Evolutionary conservation across 2,329 filamentous ascomycete species (phyloP).

Genomic region (Exophiala aquamarina): DNA sequence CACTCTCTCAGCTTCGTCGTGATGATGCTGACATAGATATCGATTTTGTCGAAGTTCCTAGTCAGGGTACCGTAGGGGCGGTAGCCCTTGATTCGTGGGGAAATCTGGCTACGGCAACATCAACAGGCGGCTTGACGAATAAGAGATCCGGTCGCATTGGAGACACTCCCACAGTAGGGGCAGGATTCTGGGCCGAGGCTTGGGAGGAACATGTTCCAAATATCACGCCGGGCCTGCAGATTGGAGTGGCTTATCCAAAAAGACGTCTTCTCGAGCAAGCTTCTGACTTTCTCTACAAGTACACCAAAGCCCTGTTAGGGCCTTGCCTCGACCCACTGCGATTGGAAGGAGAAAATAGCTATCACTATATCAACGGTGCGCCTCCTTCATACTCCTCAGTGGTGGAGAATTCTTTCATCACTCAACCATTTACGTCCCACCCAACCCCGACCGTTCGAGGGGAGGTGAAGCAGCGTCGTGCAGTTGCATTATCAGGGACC

Average conservation of each 20-base stretch:
- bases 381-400: conserved; percentile 1
- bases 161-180: conserved; percentile 79
- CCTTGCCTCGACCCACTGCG: no score
- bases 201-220: conserved; percentile 51
- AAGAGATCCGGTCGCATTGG: conserved; percentile 83
- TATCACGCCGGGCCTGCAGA: not conserved
- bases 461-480: conserved; percentile 3
- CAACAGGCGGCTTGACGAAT: conserved; percentile 79
- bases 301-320: not conserved
- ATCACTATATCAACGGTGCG: not conserved
- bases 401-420: not conserved
- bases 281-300: not conserved
- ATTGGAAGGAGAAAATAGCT: not conserved
- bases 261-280: not conserved
- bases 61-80: conserved; percentile 81
- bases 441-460: not conserved
- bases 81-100: conserved; percentile 78
- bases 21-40: conserved; percentile 41
- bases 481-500: conserved; percentile 63
- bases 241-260: not conserved
- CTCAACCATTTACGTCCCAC: not conserved
- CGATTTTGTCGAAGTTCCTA: conserved; percentile 66
- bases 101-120: conserved; percentile 66
- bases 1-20: conserved; percentile 33
- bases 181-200: conserved; percentile 87